phyloP scores from a whole-genome alignment of 202 grass and related monocot species.

The Setaria italica region DNA sequence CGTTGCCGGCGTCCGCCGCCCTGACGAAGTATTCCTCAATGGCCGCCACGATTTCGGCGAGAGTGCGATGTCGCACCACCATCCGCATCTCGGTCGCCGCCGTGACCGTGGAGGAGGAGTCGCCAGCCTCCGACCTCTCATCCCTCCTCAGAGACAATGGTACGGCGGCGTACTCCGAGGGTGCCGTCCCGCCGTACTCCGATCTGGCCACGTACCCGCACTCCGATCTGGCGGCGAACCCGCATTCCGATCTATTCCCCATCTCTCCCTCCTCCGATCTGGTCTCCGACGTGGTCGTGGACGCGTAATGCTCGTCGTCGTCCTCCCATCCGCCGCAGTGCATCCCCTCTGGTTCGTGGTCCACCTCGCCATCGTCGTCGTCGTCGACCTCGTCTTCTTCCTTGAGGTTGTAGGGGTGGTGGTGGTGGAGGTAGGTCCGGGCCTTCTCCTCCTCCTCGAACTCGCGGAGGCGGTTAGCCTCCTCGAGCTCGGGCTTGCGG shows the following conservation, averaged over 20 bases:
- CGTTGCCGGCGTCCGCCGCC: conserved; percentile 71
- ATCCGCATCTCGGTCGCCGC: conserved; percentile 62
- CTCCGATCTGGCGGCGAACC: conserved; percentile 74
- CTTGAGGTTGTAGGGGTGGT: conserved; percentile 42
- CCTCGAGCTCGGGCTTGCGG: conserved; percentile 72
- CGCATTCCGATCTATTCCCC: conserved; percentile 69
- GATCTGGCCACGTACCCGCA: conserved; percentile 70
- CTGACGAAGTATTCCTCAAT: conserved; percentile 93
- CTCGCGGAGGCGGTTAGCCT: conserved; percentile 67
- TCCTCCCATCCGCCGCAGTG: conserved; percentile 69
- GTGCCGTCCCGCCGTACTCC: conserved; percentile 63
- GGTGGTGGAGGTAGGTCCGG: conserved; percentile 43
- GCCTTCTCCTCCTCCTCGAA: conserved; percentile 57
- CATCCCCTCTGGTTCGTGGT: conserved; percentile 51
- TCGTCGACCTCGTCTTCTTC: conserved; percentile 70
- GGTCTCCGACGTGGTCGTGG: conserved; percentile 80
- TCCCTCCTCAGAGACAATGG: conserved; percentile 53
- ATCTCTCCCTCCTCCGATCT: conserved; percentile 64
- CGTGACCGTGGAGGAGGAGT: conserved; percentile 63
- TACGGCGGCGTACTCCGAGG: conserved; percentile 56
- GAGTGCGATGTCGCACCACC: conserved; percentile 80
- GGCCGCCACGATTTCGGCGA: conserved; percentile 78
- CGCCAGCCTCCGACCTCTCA: conserved; percentile 59
- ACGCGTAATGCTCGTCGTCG: conserved; percentile 72
- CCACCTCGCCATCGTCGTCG: conserved; percentile 50